Base-by-base conservation (phyloP, 2,329 filamentous ascomycete species). In the Microsporum ferrugineum region DNA sequence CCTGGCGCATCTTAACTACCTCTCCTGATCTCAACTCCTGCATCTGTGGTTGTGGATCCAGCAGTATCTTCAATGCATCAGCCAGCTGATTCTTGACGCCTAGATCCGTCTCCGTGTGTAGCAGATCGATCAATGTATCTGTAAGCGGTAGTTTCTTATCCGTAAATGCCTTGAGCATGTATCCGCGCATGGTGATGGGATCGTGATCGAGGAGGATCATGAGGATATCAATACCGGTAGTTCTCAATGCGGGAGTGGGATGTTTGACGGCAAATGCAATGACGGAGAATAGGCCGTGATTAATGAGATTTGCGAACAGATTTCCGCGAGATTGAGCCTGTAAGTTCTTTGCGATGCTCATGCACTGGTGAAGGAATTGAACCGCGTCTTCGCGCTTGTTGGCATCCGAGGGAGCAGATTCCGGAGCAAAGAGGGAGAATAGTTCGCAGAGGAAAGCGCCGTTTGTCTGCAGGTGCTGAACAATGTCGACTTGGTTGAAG, bases 401-500 rank as follows among this genome's bases (percentile, higher is more conserved):
- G 59, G 82, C 78, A 57, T 88, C 84, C 5, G 49, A 14, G 31
- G 49, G 23, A 59, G 74, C 72, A 63, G 85, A 83, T 29, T 84
- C 79, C 0, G 84, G 78, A 23, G 81, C 83, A 70, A 97, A 96
- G 64, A 97, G 90, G 60, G 83, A 82, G 72, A 97, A 99, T 2
- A 97, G 81, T 64, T 96, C 89, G 66, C 85, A 86, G 33, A 97
- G 77, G 69, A 96, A 96, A 1, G 77, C 76, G 0, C 79, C 79
- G 68, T 96, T 96, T 31, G 80, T 81, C 73, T 96, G 91, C n/a
- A 99, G 80, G 74, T 97, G 89, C 70, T 92, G 89, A 57, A 99
- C 88, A 70, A 99, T 96, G 70, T 97, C 94, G 68, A 97, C 91
- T 77, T 99, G 94, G 76, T 97, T 94, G 80, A 95, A 99, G 78